Conservation (phyloP, 371 early-diverging fungal genomes). For the Circinella umbellata region DNA sequence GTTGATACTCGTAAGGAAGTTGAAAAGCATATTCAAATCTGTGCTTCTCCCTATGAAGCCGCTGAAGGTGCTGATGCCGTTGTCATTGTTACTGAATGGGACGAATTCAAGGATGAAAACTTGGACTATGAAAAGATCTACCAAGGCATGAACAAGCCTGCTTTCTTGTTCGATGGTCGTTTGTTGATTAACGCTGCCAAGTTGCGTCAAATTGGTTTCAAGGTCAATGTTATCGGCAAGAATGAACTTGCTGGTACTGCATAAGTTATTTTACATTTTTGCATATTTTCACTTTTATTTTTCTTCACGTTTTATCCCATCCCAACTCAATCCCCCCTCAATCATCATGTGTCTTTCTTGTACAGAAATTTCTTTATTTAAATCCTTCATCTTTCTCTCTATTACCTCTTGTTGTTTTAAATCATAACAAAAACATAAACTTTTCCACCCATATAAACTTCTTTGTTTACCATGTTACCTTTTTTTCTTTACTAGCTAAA, state of each 20-base stretch:
- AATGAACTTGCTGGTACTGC: constrained; percentile 58
- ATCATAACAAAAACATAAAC: too few species aligned
- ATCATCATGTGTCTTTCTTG: too few species aligned
- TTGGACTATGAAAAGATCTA: constrained; percentile 79
- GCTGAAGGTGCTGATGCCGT: constrained; percentile 80
- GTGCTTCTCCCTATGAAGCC: constrained; percentile 69
- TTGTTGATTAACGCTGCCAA: constrained; percentile 78
- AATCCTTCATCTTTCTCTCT: too few species aligned
- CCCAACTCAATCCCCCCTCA: too few species aligned
- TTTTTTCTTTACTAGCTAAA: too few species aligned
- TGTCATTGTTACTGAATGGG: constrained; percentile 92
- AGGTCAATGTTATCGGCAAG: constrained; percentile 85
- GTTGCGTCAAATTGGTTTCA: constrained; percentile 84
- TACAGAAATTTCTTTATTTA: too few species aligned
- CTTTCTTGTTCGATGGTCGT: constrained; percentile 94
- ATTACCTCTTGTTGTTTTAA: too few species aligned
- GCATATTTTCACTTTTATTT: too few species aligned
- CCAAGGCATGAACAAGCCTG: constrained; percentile 84
- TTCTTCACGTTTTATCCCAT: too few species aligned
- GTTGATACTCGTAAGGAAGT: constrained; percentile 64
- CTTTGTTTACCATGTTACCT: too few species aligned
- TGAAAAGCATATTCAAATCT: constrained; percentile 70
- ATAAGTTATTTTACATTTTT: constrained; percentile 18
- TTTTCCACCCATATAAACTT: too few species aligned
- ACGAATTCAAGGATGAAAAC: constrained; percentile 80